These are phyloP conservation scores for Solanum ossicruentum DNA, from an alignment of 257 asterid genomes.

Conservation along the genomic window DNA sequence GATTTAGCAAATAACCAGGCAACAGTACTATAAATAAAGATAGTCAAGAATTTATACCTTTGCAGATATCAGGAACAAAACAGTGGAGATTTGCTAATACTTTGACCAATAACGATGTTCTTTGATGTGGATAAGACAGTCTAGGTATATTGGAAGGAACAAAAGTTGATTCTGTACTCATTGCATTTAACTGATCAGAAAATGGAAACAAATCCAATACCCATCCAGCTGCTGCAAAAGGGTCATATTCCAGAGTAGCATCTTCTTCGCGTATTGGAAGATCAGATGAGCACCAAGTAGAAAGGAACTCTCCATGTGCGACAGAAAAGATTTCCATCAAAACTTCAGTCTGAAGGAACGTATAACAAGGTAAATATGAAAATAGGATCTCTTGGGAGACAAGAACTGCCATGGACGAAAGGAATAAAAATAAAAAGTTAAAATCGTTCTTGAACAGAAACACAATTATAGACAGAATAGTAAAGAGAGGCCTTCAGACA, in stretches of 20 bases:
- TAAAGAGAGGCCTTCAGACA: background rate
- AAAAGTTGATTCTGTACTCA: conserved; percentile 11
- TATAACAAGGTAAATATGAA: conserved; percentile 1
- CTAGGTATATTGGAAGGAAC: conserved; percentile 44
- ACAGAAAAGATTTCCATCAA: conserved; percentile 63
- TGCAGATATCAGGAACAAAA: conserved; percentile 83
- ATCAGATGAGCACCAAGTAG: conserved; percentile 94
- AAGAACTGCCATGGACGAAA: background rate
- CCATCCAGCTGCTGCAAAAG: conserved; percentile 31
- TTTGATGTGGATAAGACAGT: conserved; percentile 74
- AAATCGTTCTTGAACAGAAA: background rate
- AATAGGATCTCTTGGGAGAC: background rate
- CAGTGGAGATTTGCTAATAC: conserved; percentile 97
- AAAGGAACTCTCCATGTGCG: conserved; percentile 67
- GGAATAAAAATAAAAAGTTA: background rate
- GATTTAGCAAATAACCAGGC: background rate
- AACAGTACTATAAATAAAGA: background rate
- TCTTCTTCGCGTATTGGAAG: conserved; percentile 74
- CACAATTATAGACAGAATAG: background rate
- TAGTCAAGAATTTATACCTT: conserved; percentile 37
- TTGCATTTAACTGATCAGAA: conserved; percentile 2
- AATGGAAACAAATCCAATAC: conserved; percentile 16
- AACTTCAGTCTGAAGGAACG: conserved; percentile 68
- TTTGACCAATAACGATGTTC: conserved; percentile 86
- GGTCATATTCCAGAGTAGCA: conserved; percentile 63